These are phyloP conservation scores for Logfia minima DNA, from an alignment of 129 eudicot species.

Conservation along the genomic window DNA sequence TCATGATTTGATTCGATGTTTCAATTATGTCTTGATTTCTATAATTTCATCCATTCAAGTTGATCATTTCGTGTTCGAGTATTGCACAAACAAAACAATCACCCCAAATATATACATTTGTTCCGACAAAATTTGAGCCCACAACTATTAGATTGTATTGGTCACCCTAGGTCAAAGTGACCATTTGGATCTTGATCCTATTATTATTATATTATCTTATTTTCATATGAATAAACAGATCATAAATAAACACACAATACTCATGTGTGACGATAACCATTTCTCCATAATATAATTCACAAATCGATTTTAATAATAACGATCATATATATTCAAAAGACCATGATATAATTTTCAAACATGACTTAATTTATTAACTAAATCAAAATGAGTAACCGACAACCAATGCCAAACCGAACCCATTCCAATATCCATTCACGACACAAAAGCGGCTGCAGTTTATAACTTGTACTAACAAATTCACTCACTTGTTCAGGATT, in stretches of 20 bases:
- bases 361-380: conserved; percentile 33
- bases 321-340: not conserved
- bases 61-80: not conserved
- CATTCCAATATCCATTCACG: conserved; percentile 53
- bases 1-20: too few relatives aligned
- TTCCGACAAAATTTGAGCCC: too few relatives aligned
- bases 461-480: conserved; percentile 40
- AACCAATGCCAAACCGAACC: conserved; percentile 43
- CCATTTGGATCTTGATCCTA: too few relatives aligned
- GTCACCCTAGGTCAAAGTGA: too few relatives aligned
- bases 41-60: not conserved
- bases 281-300: not conserved
- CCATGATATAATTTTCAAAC: conserved; percentile 11
- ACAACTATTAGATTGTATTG: too few relatives aligned
- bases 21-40: not conserved
- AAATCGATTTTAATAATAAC: too few relatives aligned
- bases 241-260: too few relatives aligned
- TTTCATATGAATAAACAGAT: too few relatives aligned
- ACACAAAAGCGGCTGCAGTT: conserved; percentile 48
- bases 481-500: conserved; percentile 60
- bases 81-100: too few relatives aligned
- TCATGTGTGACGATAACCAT: too few relatives aligned
- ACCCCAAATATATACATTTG: too few relatives aligned
- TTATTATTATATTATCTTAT: too few relatives aligned
- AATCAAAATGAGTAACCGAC: conserved; percentile 38